Percentiles rank a stretch among this genome's conserved stretches.
These are phyloP conservation scores for Rehmannia glutinosa DNA, from an alignment of 257 asterid species.

Conservation along the genomic window DNA sequence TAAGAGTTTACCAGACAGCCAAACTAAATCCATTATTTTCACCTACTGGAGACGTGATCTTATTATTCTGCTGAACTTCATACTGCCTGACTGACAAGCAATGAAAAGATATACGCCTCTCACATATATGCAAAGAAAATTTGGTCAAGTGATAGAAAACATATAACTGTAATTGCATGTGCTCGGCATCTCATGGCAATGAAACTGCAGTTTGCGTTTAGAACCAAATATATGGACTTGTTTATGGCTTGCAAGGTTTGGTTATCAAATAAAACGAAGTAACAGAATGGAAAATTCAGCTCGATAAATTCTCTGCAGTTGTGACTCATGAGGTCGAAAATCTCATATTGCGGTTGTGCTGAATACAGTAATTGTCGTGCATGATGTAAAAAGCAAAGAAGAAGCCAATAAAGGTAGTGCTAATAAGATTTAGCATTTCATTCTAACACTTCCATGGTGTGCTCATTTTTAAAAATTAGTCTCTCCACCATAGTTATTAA, in stretches of 20 bases:
- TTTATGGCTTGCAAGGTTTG: conserved; percentile 6
- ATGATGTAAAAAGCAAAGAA: conserved; percentile 5
- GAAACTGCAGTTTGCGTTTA: conserved; percentile 16
- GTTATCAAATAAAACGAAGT: background rate
- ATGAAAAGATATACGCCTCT: conserved; percentile 3
- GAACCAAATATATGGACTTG: conserved; percentile 7
- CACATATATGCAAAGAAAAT: background rate
- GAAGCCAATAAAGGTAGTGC: background rate
- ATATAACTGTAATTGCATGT: background rate
- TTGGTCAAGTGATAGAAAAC: background rate
- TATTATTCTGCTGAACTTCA: conserved; percentile 7
- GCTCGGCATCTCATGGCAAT: conserved; percentile 4
- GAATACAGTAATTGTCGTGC: background rate
- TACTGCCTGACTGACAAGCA: background rate
- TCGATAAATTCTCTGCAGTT: background rate
- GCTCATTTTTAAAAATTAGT: background rate
- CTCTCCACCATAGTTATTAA: no score
- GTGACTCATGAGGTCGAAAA: conserved; percentile 12
- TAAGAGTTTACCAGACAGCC: conserved; percentile 4
- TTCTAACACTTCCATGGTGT: background rate
- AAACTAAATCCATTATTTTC: background rate
- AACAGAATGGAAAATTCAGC: conserved; percentile 5
- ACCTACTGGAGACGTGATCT: background rate
- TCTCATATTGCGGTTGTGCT: background rate
- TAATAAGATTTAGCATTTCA: background rate